A percentile compares a stretch with the other conserved stretches of the same genome.
Evolutionary conservation across 2,329 filamentous ascomycete genomes (phyloP).

Genomic region (Dactylellina parvicollis): DNA sequence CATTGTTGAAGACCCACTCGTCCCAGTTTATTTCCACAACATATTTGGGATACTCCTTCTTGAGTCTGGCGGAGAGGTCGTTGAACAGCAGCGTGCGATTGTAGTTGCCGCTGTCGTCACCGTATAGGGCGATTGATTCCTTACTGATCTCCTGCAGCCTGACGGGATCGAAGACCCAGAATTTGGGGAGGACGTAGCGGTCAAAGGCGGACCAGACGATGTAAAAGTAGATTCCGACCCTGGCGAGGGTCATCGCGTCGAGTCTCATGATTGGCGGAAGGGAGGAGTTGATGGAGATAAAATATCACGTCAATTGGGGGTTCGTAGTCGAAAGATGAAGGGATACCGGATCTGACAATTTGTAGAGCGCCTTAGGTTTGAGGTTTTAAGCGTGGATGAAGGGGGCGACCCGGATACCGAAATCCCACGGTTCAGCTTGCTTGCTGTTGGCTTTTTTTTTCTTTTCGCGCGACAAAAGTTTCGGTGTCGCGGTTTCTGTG

Average conservation of each 20-base stretch:
- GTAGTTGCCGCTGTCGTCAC: conserved; percentile 69
- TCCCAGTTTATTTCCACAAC: conserved; percentile 72
- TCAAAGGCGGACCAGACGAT: conserved; percentile 37
- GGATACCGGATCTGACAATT: not conserved
- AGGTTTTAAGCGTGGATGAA: conserved; percentile 9
- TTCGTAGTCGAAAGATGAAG: not conserved
- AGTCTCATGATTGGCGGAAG: conserved; percentile 23
- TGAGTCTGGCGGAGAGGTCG: conserved; percentile 69
- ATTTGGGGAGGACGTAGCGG: conserved; percentile 59
- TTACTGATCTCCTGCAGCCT: conserved; percentile 75
- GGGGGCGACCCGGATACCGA: conserved; percentile 48
- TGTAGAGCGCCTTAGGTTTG: not conserved
- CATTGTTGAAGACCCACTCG: conserved; percentile 93
- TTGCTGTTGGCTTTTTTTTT: conserved; percentile 9
- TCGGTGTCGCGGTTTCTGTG: conserved; percentile 17
- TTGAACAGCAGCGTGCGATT: conserved; percentile 71
- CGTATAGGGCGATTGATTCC: conserved; percentile 73
- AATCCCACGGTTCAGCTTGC: conserved; percentile 17
- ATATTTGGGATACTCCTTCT: conserved; percentile 62
- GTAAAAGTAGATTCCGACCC: conserved; percentile 27
- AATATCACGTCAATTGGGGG: not conserved
- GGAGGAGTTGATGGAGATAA: not conserved
- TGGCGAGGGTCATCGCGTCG: conserved; percentile 26
- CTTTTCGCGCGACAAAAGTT: not conserved
- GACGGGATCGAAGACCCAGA: conserved; percentile 79